Evolutionary conservation across 164 flowering plant genomes (phyloP), one percentile per base, ranked within the genome.

Genomic region (Kalanchoe fedtschenkoi): DNA sequence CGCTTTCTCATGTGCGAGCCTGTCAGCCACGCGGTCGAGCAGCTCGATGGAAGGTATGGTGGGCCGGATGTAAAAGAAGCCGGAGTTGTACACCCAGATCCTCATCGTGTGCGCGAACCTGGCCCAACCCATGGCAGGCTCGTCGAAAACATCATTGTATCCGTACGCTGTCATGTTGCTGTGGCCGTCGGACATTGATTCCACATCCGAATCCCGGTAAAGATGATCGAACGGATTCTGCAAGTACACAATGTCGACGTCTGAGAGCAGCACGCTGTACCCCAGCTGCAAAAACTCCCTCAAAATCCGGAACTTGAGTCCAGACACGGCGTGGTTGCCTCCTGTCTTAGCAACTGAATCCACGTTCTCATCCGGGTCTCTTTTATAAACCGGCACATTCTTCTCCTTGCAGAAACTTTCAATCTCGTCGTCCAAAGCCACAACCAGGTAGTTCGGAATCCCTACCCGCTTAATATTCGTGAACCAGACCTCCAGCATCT

Each of bases 261-360:
- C 99, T 0, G 98, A 93, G 44, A 93, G 87, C 55, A 91, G 93
- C 66, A 93, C 87, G 58, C 96, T 80, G 67, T 90, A 88, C 35
- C 99, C 99, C 62, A 93, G 77, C 72, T 88, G 95, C 76, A 93
- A 67, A 69, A 93, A 93, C 75, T 90, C 99, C 67, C 99, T 87
- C 77, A 93, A 65, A 38, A 90, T 78, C 14, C 82, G 85, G 53
- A 90, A 93, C 68, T 93, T 93, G 74, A 93, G 66, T 17, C 85
- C 99, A 6, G 99, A 93, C 53, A 93, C 89, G 9, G 80, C 93
- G 75, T 93, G 97, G 70, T 85, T 93, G 46, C 87, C 86, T 29
- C 89, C 97, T 0, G 55, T 68, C 69, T 63, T 84, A 16, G 69
- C 97, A 67, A 90, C 57, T 0, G 80, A 65, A 71, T 93, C 99